Base-by-base conservation (phyloP, 2,329 filamentous ascomycete genomes). In the Scedosporium dehoogii region DNA sequence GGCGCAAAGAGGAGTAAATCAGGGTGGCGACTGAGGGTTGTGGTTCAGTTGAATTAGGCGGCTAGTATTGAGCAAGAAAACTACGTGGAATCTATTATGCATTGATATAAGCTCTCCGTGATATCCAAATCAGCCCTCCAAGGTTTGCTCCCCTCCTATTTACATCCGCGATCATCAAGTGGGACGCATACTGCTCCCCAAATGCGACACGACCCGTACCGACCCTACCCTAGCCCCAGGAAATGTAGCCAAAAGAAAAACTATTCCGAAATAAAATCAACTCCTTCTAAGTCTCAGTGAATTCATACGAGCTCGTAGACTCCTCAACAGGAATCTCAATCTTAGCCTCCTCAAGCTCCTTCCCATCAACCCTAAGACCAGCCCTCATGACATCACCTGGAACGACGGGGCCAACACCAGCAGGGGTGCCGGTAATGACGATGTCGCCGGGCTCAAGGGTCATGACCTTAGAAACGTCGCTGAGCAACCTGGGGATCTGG, bases 401-500 rank as follows among this genome's bases (percentile, higher is more conserved):
- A 64, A 86, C 85, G 1, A 96, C 92, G 21, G 87, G 82, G 1
- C 94, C 94, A 1, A 99, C 94, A 12, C 94, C 94, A 78, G 97
- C 97, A 59, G 94, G 94, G 59, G 94, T 99, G 18, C 94, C 94
- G n/a, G 94, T 99, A 68, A 99, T 78, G 58, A 99, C 86, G 70
- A 99, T 87, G 74, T 99, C 94, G 58, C 93, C 94, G 70, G 89
- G 85, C 75, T 96, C 88, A 64, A 99, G 80, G 7, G 91, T 92
- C 92, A 97, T 97, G 63, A 97, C 92, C 73, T 88, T 88, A 67
- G 91, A 94, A 72, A 99, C 96, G 77, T 97, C 92, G 70, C 88
- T 90, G 71, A 99, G 75, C 66, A 96, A 86, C 68, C 90, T 82
- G 23, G 93, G 92, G 70, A 99, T 94, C 63, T 84, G 83, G 81